Base-by-base conservation (phyloP, 768 basidiomycete species). In the Rhizopogon sp. region DNA sequence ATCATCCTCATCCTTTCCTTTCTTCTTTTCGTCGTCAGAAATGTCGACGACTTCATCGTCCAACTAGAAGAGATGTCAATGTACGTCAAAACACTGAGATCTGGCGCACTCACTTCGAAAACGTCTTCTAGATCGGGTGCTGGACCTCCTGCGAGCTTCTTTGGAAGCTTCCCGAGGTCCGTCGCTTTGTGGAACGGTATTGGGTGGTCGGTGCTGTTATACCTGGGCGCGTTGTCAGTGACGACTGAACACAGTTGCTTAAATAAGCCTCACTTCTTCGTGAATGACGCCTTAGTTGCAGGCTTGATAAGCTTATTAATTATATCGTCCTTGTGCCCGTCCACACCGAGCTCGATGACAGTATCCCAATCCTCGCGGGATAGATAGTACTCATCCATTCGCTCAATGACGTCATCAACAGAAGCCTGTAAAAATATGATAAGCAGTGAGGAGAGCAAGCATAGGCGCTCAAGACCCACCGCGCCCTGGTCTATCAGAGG, bases 311-410 rank as follows among this genome's bases (percentile, higher is more conserved):
- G 88, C 76, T 96, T 97, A 63, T 90, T 71, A 10, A 96, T 79
- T 1, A 73, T 6, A 0, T 88, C 89, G 47, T 91, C 90, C 55
- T 81, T 82, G 64, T 85, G 80, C 6, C 87, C 79, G 55, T 84
- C 97, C 7, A 99, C 81, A 1, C 96, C 97, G 8, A 99, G 80
- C 66, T 98, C 96, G 52, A 98, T 82, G 51, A 98, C 77, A 9
- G 93, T 87, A 63, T 99, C 97, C 96, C 95, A 98, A 64, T 98
- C 96, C 29, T 98, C 97, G 59, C 88, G 90, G 3, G 86, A 85
- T 33, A 99, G 71, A 70, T 84, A 98, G 67, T 99, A 99, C 45
- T 89, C 87, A 67, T 98, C 97, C 94, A 99, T 96, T 6, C 75
- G 74, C 25, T 82, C 78, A 54, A 99, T 97, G 37, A 94, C 83